phyloP scores from a whole-genome alignment of 306 rosid genomes.

The Glycine soja region DNA sequence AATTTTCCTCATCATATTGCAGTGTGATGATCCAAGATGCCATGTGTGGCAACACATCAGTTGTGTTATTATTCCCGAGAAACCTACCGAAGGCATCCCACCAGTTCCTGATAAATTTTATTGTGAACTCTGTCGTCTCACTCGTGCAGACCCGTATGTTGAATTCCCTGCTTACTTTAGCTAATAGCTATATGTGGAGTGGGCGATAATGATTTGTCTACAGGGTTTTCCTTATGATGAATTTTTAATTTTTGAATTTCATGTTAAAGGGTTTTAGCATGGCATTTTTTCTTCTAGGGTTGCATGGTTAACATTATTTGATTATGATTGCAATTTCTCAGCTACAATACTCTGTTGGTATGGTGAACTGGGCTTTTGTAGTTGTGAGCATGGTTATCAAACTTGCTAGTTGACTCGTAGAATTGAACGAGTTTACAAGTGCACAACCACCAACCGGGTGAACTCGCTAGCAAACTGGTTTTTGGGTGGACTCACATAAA shows the following conservation, averaged over 20 bases:
- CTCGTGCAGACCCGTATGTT: slow-evolving; percentile 97
- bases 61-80: slow-evolving; percentile 91
- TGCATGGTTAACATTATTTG: too few relatives aligned
- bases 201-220: slow-evolving; percentile 13
- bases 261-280: neutral
- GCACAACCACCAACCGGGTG: too few relatives aligned
- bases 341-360: too few relatives aligned
- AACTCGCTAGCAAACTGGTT: too few relatives aligned
- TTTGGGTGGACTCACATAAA: too few relatives aligned
- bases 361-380: too few relatives aligned
- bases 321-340: too few relatives aligned
- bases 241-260: slow-evolving; percentile 10
- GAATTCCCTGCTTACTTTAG: slow-evolving; percentile 41
- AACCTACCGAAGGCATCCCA: slow-evolving; percentile 75
- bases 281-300: neutral
- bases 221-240: neutral
- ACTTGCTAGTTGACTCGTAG: too few relatives aligned
- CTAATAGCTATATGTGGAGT: slow-evolving; percentile 25
- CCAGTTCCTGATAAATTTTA: slow-evolving; percentile 79
- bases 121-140: slow-evolving; percentile 92
- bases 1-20: slow-evolving; percentile 53
- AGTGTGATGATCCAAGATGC: slow-evolving; percentile 92
- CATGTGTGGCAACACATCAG: slow-evolving; percentile 93
- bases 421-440: too few relatives aligned
- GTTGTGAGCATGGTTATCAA: too few relatives aligned